Evolutionary conservation across 768 basidiomycete species (phyloP), one percentile per base, ranked within the genome.

Genomic region (Kwoniella dejecticola): DNA sequence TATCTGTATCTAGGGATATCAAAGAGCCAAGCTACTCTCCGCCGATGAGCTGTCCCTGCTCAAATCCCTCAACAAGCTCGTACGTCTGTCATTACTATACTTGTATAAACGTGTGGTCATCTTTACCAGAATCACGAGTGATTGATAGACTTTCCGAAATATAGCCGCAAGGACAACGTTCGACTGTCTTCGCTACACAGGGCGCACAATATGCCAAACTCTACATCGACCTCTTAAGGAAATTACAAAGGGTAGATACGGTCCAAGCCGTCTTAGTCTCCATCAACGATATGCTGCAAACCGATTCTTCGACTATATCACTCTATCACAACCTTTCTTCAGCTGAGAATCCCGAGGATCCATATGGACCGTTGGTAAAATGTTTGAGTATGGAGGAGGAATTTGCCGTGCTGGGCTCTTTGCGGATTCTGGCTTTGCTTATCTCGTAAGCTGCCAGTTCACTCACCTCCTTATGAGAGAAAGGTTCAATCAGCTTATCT

Each of bases 401-500:
- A 75, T 97, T 96, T 67, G 87, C 91, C n/a, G 91, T 94, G 72
- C 83, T 97, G 59, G 96, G 94, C 75, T 83, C 89, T 11, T 84
- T 89, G 0, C 89, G 95, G 72, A 89, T 98, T 65, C 81, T 96
- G 45, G 91, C 93, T 0, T 83, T 94, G 31, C 83, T 97, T 23
- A 84, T 95, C 36, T 87, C 89, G 88, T 88, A 44, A 27, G 81
- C 76, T 5, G 7, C 7, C 33, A 36, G 15, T 15, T 36, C 15
- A 15, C 19, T 17, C 21, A 10, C 12, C 13, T 4, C 17, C 24
- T 31, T 12, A 15, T 4, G 12, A 26, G 5, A 27, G 27, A 13
- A 11, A n/a, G n/a, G n/a, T n/a, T n/a, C n/a, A n/a, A n/a, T n/a
- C 19, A 47, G 41, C 41, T 42, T 42, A 12, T 42, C 6, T n/a